Evolutionary conservation across 352 stramenopile genomes (phyloP), one percentile per base, ranked within the genome.

Genomic region (Pythium rhizo-oryzae): DNA sequence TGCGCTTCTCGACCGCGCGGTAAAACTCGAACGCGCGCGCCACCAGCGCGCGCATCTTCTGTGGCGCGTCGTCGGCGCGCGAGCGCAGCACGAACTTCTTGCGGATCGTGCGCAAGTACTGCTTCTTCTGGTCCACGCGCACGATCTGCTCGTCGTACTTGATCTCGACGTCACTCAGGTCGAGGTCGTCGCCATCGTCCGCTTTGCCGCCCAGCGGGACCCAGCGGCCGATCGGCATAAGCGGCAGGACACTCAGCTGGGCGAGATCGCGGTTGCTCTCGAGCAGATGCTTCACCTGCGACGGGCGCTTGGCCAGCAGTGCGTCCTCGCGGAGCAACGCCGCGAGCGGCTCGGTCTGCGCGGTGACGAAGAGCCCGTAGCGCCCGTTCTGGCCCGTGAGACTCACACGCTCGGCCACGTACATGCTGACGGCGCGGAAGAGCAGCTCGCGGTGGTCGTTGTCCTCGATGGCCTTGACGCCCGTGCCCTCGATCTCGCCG

Each of bases 321-420:
- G 51, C 41, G 19, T 69, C 62, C 6, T 39, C 28, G 9, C 52
- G 61, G 23, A 67, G 28, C 25, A 24, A 35, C 24, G 21, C 39
- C 25, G 60, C 61, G 23, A 67, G 51, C 7, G 30, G 18, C 8
- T 54, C 62, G 13, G 23, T 54, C n/a, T 54, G 51, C 18, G 24
- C 66, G 52, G 78, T 79, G 58, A 84, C 71, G n/a, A 85, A 60
- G 59, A 90, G 70, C 24, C 84, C 75, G 72, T 90, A 90, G 39
- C 76, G 67, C 12, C 69, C 78, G 55, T 71, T 71, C 57, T 79
- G 78, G 41, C 66, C 76, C 49, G 73, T 71, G 12, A 90, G 68
- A 21, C 72, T 64, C 23, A 90, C 59, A 39, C 75, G 69, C 44
- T 84, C 73, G 37, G 71, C 70, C 37, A 89, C 61, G 62, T 87